Evolutionary conservation across 2,329 filamentous ascomycete species (phyloP).

Genomic region (Metarhizium robertsii): DNA sequence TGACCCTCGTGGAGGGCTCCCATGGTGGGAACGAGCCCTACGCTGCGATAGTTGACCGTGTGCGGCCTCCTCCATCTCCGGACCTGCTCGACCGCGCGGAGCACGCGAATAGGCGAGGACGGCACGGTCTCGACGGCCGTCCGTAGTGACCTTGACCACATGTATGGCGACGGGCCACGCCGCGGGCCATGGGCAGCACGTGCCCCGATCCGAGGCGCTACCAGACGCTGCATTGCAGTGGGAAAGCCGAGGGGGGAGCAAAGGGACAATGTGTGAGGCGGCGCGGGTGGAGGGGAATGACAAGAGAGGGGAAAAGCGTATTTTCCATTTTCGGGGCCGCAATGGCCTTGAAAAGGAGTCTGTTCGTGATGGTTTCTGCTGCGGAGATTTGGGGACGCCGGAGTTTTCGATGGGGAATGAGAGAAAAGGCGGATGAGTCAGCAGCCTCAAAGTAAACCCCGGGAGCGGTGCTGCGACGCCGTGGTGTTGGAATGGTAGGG

Average conservation of each 20-base stretch:
- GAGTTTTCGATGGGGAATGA: background rate
- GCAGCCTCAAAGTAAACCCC: background rate
- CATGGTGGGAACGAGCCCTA: conserved; percentile 95
- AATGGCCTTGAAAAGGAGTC: conserved; percentile 1
- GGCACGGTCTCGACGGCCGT: conserved; percentile 37
- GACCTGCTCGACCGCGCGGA: conserved; percentile 65
- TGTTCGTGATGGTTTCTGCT: conserved; percentile 37
- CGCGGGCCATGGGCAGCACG: background rate
- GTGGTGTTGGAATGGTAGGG: background rate
- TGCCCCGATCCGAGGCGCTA: background rate
- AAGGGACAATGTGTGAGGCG: background rate
- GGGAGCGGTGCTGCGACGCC: background rate
- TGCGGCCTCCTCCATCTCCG: conserved; percentile 62
- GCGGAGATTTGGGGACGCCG: conserved; percentile 35
- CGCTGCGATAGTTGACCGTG: conserved; percentile 55
- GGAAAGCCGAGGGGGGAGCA: background rate
- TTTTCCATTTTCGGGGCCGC: background rate
- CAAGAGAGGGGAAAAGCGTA: background rate
- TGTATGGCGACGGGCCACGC: background rate
- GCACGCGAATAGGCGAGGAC: conserved; percentile 55
- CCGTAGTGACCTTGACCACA: conserved; percentile 12
- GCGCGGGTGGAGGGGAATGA: background rate
- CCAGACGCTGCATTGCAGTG: conserved; percentile 1
- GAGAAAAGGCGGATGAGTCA: conserved; percentile 5
- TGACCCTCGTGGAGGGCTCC: conserved; percentile 93